Conservation (phyloP, 768 basidiomycete species). For the Erythrobasidium yunnanense region DNA sequence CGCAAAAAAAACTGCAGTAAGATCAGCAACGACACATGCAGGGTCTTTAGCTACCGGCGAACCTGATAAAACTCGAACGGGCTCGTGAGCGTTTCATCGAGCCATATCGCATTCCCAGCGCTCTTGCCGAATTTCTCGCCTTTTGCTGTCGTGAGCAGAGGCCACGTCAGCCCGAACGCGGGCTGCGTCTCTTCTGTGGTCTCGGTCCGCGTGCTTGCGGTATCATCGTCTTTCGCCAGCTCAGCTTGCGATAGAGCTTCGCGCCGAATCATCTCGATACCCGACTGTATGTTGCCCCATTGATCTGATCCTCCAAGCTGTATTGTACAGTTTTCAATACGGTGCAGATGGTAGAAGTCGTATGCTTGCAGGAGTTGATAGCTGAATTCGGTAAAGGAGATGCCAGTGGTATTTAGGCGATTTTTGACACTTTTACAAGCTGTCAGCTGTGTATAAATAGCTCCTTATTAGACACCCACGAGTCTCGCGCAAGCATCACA, state of each 20-base stretch:
- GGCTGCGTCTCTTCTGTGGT: conserved; percentile 32
- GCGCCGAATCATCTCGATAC: conserved; percentile 76
- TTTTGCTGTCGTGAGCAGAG: conserved; percentile 73
- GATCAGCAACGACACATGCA: too few relatives aligned
- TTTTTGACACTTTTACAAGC: conserved; percentile 57
- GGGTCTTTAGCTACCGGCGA: conserved; percentile 30
- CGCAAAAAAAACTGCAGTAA: conserved; percentile 70
- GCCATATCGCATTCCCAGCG: conserved; percentile 88
- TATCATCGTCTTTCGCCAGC: conserved; percentile 22
- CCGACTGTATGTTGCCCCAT: conserved; percentile 94
- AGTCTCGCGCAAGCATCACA: conserved; percentile 80
- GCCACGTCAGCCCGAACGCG: conserved; percentile 80
- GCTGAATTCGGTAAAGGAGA: conserved; percentile 97
- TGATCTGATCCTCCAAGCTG: conserved; percentile 97
- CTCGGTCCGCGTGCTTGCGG: background rate
- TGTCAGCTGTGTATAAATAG: background rate
- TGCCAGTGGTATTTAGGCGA: conserved; percentile 57
- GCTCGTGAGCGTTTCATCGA: conserved; percentile 66
- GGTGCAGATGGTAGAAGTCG: conserved; percentile 73
- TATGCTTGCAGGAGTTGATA: conserved; percentile 96
- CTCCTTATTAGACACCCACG: conserved; percentile 47
- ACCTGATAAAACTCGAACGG: conserved; percentile 94
- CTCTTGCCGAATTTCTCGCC: conserved; percentile 98
- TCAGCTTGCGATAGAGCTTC: conserved; percentile 37
- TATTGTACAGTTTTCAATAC: conserved; percentile 57